Conservation (phyloP, 1,139 yeast genomes). For the Yamadazyma diddensiae region DNA sequence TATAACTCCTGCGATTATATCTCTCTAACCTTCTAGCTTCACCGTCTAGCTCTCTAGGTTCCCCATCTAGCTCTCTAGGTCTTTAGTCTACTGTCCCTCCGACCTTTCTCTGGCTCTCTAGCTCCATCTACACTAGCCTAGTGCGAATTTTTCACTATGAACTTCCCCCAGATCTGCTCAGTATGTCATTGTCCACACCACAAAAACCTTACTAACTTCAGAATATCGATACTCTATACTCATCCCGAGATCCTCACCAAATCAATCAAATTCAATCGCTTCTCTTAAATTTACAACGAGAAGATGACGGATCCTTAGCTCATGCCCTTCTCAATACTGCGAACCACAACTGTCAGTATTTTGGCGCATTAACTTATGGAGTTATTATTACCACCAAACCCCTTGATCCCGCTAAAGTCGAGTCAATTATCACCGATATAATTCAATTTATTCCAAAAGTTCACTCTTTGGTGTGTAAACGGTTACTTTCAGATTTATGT, state of each 20-base stretch:
- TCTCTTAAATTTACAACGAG: constrained; percentile 55
- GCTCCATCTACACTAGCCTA: no score
- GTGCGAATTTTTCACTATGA: no score
- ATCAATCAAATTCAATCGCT: constrained; percentile 47
- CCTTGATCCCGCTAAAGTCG: constrained; percentile 9
- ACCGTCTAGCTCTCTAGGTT: no score
- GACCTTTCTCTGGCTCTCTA: no score
- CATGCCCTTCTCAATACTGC: constrained; percentile 37
- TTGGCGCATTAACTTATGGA: constrained; percentile 71
- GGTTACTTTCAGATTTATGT: constrained; percentile 51
- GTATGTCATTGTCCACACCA: no score
- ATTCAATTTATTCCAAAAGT: constrained; percentile 6
- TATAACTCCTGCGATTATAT: no score
- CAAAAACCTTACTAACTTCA: constrained; percentile 17
- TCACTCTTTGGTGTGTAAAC: constrained; percentile 26
- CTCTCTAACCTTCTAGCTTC: no score
- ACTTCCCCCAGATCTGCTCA: no score
- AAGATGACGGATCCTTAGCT: constrained; percentile 52
- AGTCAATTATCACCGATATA: constrained; percentile 10
- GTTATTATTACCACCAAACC: constrained; percentile 47
- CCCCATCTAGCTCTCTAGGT: no score
- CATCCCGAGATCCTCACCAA: constrained; percentile 38
- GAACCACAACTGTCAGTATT: constrained; percentile 55
- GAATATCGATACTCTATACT: constrained; percentile 41
- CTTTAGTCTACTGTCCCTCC: no score